Evolutionary conservation across 768 basidiomycete genomes (phyloP).

Genomic region (Hericium coralloides): DNA sequence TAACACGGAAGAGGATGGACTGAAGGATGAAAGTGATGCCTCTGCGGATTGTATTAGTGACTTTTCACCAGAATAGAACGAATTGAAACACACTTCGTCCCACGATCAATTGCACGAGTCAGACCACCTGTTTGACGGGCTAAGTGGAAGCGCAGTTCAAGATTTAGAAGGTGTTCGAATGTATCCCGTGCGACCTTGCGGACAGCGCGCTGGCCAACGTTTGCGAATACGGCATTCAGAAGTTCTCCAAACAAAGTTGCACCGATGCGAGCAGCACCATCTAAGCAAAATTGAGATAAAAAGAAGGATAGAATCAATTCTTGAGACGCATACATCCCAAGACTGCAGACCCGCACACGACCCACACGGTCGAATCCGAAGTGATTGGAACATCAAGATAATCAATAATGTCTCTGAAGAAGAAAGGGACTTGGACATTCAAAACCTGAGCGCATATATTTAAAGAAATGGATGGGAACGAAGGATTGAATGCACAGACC

Average conservation of each 20-base stretch:
- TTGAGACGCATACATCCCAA: conserved; percentile 67
- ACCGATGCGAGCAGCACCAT: conserved; percentile 84
- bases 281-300: conserved; percentile 30
- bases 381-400: conserved; percentile 78
- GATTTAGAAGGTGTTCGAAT: conserved; percentile 84
- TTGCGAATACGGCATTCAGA: conserved; percentile 92
- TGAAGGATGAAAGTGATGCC: conserved; percentile 94
- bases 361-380: conserved; percentile 72
- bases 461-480: not conserved
- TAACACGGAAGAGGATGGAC: conserved; percentile 89
- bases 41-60: too few species aligned
- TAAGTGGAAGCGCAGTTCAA: conserved; percentile 90
- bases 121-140: conserved; percentile 92
- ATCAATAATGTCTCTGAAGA: conserved; percentile 92
- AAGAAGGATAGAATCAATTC: not conserved
- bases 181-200: conserved; percentile 94
- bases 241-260: conserved; percentile 88
- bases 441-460: conserved; percentile 44
- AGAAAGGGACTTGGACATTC: conserved; percentile 96
- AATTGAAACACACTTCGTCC: conserved; percentile 57
- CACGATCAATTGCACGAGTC: conserved; percentile 93
- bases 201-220: conserved; percentile 89
- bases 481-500: conserved; percentile 33
- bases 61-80: too few species aligned
- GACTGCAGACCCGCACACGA: conserved; percentile 83